These are phyloP conservation scores for Curvularia verruculosa DNA, from an alignment of 2,329 filamentous ascomycete genomes.

Conservation along the genomic window DNA sequence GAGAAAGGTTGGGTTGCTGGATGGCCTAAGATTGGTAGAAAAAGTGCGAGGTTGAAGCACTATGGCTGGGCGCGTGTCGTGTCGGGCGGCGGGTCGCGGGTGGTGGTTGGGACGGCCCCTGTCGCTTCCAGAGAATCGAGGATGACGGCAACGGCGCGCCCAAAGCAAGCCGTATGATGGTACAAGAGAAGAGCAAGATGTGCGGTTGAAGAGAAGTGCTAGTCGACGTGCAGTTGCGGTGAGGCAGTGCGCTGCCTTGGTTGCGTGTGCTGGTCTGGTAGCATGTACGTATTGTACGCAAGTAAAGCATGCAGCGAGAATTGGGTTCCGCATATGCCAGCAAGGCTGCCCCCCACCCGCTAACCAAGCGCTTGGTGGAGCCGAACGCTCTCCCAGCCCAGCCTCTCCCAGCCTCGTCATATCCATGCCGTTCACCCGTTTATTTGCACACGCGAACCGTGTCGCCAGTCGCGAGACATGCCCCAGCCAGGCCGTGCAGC, in stretches of 20 bases:
- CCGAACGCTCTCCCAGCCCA: conserved; percentile 8
- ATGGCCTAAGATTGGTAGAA: conserved; percentile 20
- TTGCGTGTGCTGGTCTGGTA: too few relatives aligned
- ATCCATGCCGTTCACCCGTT: background rate
- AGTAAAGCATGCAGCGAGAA: background rate
- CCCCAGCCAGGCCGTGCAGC: conserved; percentile 1
- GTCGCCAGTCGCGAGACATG: background rate
- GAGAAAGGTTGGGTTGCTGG: conserved; percentile 22
- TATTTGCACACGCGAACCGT: background rate
- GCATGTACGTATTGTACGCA: too few relatives aligned
- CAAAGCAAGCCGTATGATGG: background rate
- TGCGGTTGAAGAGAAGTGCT: background rate
- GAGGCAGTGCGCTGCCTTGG: background rate
- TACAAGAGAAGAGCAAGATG: background rate
- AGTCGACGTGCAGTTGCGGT: background rate
- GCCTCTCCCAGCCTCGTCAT: conserved; percentile 13
- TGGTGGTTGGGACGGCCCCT: conserved; percentile 25
- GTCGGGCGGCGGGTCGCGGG: conserved; percentile 9
- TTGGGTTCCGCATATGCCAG: conserved; percentile 1
- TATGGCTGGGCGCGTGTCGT: conserved; percentile 4
- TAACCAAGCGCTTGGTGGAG: conserved; percentile 5
- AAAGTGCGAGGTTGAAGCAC: conserved; percentile 23
- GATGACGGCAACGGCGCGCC: conserved; percentile 4
- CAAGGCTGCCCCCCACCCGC: too few relatives aligned
- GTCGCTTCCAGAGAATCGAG: conserved; percentile 5